Evolutionary conservation across 148 eudicot genomes (phyloP), one percentile per base, ranked within the genome.

Genomic region (Amaranthus cruentus): DNA sequence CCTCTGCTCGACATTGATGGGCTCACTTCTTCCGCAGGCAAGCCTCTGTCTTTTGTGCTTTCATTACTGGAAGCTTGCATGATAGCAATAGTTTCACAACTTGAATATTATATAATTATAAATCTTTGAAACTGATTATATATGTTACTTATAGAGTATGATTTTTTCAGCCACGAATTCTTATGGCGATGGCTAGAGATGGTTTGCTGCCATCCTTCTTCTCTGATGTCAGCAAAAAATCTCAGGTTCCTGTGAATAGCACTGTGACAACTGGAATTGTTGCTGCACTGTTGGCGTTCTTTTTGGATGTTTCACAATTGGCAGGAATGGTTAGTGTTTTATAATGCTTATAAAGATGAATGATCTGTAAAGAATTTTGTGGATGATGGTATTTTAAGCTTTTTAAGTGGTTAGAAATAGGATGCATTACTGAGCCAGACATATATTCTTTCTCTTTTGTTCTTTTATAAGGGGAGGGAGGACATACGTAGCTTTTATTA

Each of bases 131-230:
- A 18, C 7, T 48, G 15, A 14, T 56, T 47, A 9, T 55, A 21
- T 15, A 66, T 62, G 21, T 72, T 9, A 46, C 28, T 72, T 60
- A 55, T 53, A 50, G 53, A 64, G 14, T 63, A 4, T 77, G 64
- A n/a, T 49, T 74, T 78, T 68, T 73, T 70, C 88, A 88, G 98
- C 97, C 98, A 47, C 86, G 98, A 53, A 89, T 93, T 74, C 83
- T 91, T 73, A 88, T 93, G 98, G 98, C 97, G 75, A 93, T 93
- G 98, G 90, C 98, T 50, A 89, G 98, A 85, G 97, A 93, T 77
- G 98, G 98, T 71, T 77, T 93, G 84, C 80, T 93, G 76, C 98
- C 98, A 63, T 78, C 98, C 38, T 89, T 93, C 71, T 93, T 93
- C 74, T 93, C 95, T 12, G 95, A 93, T 68, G 91, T 93, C 66